Base-by-base conservation (phyloP, 352 stramenopile genomes). In the Phytophthora foliorum region DNA sequence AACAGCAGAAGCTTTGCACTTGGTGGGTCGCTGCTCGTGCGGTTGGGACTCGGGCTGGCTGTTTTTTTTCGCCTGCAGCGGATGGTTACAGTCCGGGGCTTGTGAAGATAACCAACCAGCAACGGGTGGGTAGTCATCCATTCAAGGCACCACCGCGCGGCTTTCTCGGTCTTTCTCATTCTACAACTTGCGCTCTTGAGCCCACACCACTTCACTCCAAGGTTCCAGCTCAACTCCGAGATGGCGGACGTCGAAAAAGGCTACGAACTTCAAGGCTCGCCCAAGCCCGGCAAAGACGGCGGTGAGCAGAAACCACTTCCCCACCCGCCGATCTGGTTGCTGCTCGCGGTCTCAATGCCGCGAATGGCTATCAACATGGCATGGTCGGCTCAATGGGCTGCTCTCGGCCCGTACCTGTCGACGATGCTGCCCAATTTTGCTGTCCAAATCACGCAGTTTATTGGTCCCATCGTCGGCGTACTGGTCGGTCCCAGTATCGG, bases 291-390 rank as follows among this genome's bases (percentile, higher is more conserved):
- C 21, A 24, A 64, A 27, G 51, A 29, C 25, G n/a, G 31, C 22
- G 56, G n/a, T 24, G 67, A 67, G 24, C 3, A 38, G 10, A 53
- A 46, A n/a, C 32, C 71, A 4, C 45, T 76, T 21, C 57, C 65
- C 13, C 69, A 72, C 31, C 72, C 68, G 36, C 77, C 80, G n/a
- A 76, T 87, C 38, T 69, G 63, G 56, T 55, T 81, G 45, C 71
- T 91, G 31, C 68, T 91, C 21, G 67, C 82, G 5, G 61, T 90
- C 21, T 91, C 80, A 11, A 70, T 85, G 57, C 82, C 80, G 0
- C 74, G 79, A 6, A 80, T 89, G 77, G 76, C 80, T 6, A 86
- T 87, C 41, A 78, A 84, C 27, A 88, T 91, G 80, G 80, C 82
- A 0, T 91, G 81, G 83, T 61, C 83, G 3, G 83, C 80, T 14